Evolutionary conservation across 768 basidiomycete species (phyloP), one percentile per base, ranked within the genome.

Genomic region (Boletus sp.): DNA sequence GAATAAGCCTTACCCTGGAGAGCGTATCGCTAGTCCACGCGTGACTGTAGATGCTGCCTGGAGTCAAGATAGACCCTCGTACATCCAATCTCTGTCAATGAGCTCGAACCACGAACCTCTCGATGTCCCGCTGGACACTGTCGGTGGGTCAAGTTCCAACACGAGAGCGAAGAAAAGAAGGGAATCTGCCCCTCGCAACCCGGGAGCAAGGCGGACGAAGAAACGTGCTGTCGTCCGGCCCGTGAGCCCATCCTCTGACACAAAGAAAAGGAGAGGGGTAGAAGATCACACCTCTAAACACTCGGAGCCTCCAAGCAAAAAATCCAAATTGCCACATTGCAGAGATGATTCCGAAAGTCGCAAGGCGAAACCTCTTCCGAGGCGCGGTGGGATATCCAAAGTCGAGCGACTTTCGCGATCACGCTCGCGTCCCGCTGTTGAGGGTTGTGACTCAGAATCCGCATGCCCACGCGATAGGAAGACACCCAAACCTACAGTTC

Each of bases 261-360:
- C 39, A n/a, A 57, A 48, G 19, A 45, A 39, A 40, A 23, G 46
- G 40, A 56, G 48, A 21, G 48, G 49, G 5, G 23, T 38, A 7
- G 56, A 56, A 25, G 48, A 53, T 17, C 42, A 21, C 30, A 21
- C 32, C 3, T 42, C 48, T 13, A 37, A 35, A n/a, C 45, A 30
- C 34, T 32, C 44, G 4, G 58, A 62, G 21, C 68, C 57, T 47
- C 37, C 56, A 13, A 58, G 37, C 47, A 70, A 72, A 47, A 72
- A 53, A 47, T 33, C 48, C 23, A 70, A 51, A 17, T 11, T 50
- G n/a, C 57, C 50, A 11, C 55, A 37, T 21, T n/a, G 43, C 13
- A 21, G 21, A 45, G 46, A 27, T 35, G 51, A 53, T 37, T 17
- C 19, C 2, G 51, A 50, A 42, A 49, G n/a, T 35, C 30, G n/a